phyloP scores from a whole-genome alignment of 1,284 basidiomycete genomes.

The Hymenochaete sp. region DNA sequence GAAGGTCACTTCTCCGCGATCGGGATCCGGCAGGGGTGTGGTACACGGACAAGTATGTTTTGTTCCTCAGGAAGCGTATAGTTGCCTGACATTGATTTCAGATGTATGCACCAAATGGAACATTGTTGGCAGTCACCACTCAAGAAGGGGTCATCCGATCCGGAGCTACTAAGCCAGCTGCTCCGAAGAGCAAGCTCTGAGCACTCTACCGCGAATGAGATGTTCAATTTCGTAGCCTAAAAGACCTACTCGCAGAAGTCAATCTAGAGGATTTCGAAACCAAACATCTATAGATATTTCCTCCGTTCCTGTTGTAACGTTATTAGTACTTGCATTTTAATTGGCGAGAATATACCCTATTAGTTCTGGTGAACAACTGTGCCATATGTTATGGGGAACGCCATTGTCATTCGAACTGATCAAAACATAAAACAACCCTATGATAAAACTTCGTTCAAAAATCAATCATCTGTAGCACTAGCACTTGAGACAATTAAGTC shows the following conservation, averaged over 20 bases:
- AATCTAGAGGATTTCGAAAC: no score
- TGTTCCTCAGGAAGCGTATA: background rate
- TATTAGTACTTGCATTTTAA: no score
- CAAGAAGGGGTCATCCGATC: slow-evolving; percentile 70
- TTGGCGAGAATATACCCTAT: no score
- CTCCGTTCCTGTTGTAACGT: no score
- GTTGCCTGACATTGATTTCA: slow-evolving; percentile 24
- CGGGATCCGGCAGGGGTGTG: slow-evolving; percentile 66
- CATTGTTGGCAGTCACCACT: slow-evolving; percentile 65
- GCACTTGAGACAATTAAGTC: no score
- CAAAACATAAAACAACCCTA: no score
- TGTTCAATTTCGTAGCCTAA: background rate
- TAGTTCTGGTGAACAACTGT: no score
- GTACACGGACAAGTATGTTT: slow-evolving; percentile 61
- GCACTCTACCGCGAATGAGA: background rate
- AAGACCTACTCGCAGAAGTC: background rate
- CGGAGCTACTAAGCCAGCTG: background rate
- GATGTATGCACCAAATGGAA: slow-evolving; percentile 69
- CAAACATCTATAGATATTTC: no score
- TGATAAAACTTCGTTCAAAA: no score
- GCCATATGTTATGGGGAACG: no score
- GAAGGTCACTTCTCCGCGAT: slow-evolving; percentile 57
- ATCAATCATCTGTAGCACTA: no score
- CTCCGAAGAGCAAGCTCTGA: slow-evolving; percentile 3
- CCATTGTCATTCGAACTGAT: no score